phyloP scores from a whole-genome alignment of 2,329 filamentous ascomycete species.

The Myriosclerotinia curreyana region DNA sequence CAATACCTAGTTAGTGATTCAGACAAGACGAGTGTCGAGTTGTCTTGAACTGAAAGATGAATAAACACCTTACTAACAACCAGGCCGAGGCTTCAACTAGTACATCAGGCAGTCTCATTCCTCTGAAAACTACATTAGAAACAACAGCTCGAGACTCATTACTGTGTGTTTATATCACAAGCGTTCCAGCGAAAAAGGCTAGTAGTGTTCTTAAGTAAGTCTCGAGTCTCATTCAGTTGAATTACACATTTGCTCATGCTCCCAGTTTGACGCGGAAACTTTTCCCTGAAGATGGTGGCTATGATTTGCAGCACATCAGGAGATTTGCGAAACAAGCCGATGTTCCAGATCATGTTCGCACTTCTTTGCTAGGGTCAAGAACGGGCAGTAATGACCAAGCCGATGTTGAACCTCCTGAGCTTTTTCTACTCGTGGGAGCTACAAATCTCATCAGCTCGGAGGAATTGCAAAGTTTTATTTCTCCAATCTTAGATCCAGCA shows the following conservation, averaged over 20 bases:
- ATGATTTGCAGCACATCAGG: conserved; percentile 68
- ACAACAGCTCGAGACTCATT: conserved; percentile 56
- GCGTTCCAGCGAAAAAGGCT: conserved; percentile 68
- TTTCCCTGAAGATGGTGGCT: conserved; percentile 58
- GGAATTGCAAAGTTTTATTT: conserved; percentile 50
- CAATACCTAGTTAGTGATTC: no score
- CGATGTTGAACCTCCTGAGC: conserved; percentile 44
- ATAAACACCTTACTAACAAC: not conserved
- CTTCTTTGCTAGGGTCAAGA: conserved; percentile 52
- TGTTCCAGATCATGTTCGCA: conserved; percentile 63
- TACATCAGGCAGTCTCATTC: conserved; percentile 45
- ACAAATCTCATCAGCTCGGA: conserved; percentile 50
- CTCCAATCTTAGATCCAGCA: conserved; percentile 50
- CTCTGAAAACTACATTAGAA: conserved; percentile 63
- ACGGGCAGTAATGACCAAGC: conserved; percentile 44
- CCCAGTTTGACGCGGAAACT: conserved; percentile 54
- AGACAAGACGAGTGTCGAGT: conserved; percentile 4
- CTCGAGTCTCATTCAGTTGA: not conserved
- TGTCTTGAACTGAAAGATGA: not conserved
- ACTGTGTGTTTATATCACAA: conserved; percentile 66
- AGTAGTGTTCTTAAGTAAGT: conserved; percentile 71
- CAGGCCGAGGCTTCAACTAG: not conserved
- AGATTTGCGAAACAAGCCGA: conserved; percentile 71
- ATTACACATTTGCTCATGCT: conserved; percentile 37
- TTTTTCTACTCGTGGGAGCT: conserved; percentile 51